Percentiles rank a stretch among this genome's conserved stretches.
phyloP scores from a whole-genome alignment of 2,329 filamentous ascomycete species.

The Colletotrichum liaoningense region DNA sequence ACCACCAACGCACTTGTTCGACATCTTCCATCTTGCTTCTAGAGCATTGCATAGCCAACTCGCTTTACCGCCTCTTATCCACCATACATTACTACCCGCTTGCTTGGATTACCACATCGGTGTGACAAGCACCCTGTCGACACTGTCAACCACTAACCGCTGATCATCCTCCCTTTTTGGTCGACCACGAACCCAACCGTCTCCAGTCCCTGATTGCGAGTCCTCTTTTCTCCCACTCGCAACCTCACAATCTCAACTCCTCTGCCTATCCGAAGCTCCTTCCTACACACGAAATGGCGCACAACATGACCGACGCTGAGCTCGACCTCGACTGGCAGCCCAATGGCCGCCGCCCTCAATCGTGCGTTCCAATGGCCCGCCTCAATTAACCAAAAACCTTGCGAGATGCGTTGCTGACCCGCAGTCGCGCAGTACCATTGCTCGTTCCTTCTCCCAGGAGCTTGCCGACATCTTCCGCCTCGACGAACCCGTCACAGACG shows the following conservation, averaged over 20 bases:
- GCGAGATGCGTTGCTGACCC: not conserved
- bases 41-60: not conserved
- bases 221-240: constrained; percentile 4
- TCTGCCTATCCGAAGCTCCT: not conserved
- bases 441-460: constrained; percentile 86
- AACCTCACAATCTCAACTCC: not conserved
- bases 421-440: constrained; percentile 75
- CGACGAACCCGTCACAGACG: constrained; percentile 79
- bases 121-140: constrained; percentile 26
- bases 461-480: constrained; percentile 91
- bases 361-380: constrained; percentile 75
- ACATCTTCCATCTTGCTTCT: constrained; percentile 10
- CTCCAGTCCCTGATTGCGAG: not conserved
- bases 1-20: not conserved
- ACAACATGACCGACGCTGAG: constrained; percentile 70
- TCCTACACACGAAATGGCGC: constrained; percentile 31
- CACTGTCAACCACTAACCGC: constrained; percentile 28
- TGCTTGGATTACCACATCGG: constrained; percentile 9
- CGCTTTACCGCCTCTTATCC: constrained; percentile 2
- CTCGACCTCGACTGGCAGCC: constrained; percentile 85
- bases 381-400: constrained; percentile 64
- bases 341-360: constrained; percentile 81
- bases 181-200: constrained; percentile 20
- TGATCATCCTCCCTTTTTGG: constrained; percentile 34
- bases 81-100: constrained; percentile 6